Evolutionary conservation across 352 stramenopile species (phyloP).

Genomic region (Pythium scleroteichum): DNA sequence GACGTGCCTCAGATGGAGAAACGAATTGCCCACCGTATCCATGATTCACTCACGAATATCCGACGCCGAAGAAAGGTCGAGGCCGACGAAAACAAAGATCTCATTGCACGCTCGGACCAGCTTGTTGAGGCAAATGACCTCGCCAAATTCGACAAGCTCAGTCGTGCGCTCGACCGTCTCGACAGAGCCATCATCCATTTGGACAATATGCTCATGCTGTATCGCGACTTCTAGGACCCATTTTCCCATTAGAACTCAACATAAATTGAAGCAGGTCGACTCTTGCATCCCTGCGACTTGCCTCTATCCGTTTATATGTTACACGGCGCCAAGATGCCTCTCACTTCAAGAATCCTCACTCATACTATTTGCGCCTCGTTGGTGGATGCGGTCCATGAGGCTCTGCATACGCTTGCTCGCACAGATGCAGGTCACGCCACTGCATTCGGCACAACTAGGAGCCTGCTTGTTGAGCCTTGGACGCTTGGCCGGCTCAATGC

Average conservation of each 20-base stretch:
- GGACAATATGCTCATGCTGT: slow-evolving; percentile 88
- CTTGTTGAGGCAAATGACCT: slow-evolving; percentile 85
- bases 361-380: not conserved
- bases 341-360: too few relatives aligned
- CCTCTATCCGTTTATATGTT: not conserved
- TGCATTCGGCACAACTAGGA: slow-evolving; percentile 26
- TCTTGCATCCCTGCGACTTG: not conserved
- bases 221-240: slow-evolving; percentile 75
- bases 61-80: slow-evolving; percentile 69
- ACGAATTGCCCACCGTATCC: slow-evolving; percentile 61
- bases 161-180: slow-evolving; percentile 78
- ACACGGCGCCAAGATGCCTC: not conserved
- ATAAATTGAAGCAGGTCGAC: not conserved
- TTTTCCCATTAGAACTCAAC: not conserved
- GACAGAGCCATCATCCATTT: slow-evolving; percentile 83
- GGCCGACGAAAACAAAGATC: slow-evolving; percentile 86
- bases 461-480: slow-evolving; percentile 28
- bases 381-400: slow-evolving; percentile 32
- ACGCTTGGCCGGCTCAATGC: slow-evolving; percentile 48
- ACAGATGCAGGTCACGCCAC: slow-evolving; percentile 37
- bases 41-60: slow-evolving; percentile 73
- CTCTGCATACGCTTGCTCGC: slow-evolving; percentile 43
- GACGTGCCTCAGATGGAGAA: slow-evolving; percentile 67
- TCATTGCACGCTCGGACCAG: slow-evolving; percentile 85
- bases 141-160: slow-evolving; percentile 87